Evolutionary conservation across 2,329 filamentous ascomycete species (phyloP), one percentile per base, ranked within the genome.

Genomic region (Oidium heveae): DNA sequence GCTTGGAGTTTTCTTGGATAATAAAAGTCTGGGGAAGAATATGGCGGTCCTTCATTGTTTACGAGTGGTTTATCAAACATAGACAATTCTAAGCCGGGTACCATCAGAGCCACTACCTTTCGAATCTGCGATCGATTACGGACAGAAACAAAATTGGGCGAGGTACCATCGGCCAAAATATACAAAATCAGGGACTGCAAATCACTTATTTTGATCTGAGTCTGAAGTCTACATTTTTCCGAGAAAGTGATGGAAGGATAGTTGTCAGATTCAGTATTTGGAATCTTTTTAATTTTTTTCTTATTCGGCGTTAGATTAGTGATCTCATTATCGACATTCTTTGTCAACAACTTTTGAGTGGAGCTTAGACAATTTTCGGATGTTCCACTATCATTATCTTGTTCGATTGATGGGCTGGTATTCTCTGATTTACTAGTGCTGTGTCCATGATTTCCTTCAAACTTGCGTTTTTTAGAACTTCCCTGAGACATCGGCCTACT

Each of bases 71-170:
- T 54, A 32, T 51, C 52, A 68, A 96, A 94, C 84, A 96, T 91
- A 58, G 79, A 83, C 62, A 86, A 77, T 64, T 96, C 89, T 24
- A 98, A 69, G 0, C 91, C 91, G 12, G 91, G 91, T 12, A 95
- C 80, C 84, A 95, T 89, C 59, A 98, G 70, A 43, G 85, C 77
- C 33, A 96, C 88, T 33, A 93, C 82, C 68, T 91, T 93, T 58
- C 77, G 71, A 61, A 84, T 79, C 56, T 79, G 72, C 6, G 76
- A 74, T 49, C 80, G 72, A 61, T 83, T 74, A 56, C 71, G 71
- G 52, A 83, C 72, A 47, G 74, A 72, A 47, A 83, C 71, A 76
- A 80, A 84, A 60, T 80, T 75, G 15, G 80, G 80, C 1, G 75
- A 73, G 1, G 72, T 63, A 13, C 79, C 79, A 63, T 84, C 79